Percentiles rank a stretch among this genome's conserved stretches.
Evolutionary conservation across 2,329 filamentous ascomycete genomes (phyloP).

Genomic region (Aspergillus proliferans): DNA sequence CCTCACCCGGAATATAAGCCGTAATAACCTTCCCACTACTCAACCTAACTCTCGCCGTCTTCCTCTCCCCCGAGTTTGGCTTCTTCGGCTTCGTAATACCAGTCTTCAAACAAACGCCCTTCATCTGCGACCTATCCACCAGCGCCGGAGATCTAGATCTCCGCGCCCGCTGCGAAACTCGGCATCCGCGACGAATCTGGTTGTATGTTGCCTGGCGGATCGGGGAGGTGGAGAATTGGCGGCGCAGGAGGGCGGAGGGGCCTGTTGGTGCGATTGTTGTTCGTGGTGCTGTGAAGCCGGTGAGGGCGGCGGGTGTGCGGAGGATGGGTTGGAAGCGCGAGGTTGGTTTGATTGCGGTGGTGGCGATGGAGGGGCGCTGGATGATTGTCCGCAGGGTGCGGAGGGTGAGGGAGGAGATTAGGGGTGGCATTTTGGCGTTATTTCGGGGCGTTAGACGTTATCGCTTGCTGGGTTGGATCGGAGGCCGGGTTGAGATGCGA

Average conservation of each 20-base stretch:
- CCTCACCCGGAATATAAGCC: conserved; percentile 93
- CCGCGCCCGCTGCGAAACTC: conserved; percentile 70
- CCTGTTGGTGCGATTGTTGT: conserved; percentile 17
- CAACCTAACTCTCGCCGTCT: conserved; percentile 85
- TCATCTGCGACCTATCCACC: conserved; percentile 69
- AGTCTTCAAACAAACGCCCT: conserved; percentile 93
- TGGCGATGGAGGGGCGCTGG: conserved; percentile 19
- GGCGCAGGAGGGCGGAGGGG: conserved; percentile 13
- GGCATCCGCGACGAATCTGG: conserved; percentile 70
- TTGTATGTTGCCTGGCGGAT: conserved; percentile 60
- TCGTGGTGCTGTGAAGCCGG: conserved; percentile 6
- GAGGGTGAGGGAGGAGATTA: conserved; percentile 29
- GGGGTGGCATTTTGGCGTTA: conserved; percentile 24
- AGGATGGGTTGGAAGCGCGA: conserved; percentile 23
- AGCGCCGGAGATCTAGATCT: conserved; percentile 86
- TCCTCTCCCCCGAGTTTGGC: conserved; percentile 94
- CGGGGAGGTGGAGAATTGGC: conserved; percentile 55
- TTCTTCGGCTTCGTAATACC: conserved; percentile 95
- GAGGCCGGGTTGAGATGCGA: not conserved
- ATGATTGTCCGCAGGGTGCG: conserved; percentile 29
- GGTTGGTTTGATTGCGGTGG: conserved; percentile 16
- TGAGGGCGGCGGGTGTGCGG: conserved; percentile 21
- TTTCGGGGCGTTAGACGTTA: not conserved
- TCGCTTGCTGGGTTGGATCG: not conserved
- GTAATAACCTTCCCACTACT: conserved; percentile 82